phyloP scores from a whole-genome alignment of 2,329 filamentous ascomycete genomes.

The Fusarium citri region DNA sequence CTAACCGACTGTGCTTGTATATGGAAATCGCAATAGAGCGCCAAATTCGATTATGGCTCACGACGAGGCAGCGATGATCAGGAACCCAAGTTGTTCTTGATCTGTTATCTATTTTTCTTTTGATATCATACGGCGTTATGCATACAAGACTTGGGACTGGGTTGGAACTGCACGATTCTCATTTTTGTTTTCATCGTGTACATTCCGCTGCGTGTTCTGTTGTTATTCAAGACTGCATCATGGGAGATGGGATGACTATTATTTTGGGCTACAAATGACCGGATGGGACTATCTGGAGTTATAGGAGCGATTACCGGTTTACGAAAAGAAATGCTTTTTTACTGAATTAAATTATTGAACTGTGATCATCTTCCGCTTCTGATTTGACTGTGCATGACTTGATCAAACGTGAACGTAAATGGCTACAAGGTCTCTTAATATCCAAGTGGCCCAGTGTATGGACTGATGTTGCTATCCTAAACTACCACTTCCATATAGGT shows the following conservation, averaged over 20 bases:
- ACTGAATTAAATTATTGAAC: conserved; percentile 15
- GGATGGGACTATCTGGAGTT: conserved; percentile 35
- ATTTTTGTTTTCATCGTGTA: conserved; percentile 17
- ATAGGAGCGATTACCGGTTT: conserved; percentile 30
- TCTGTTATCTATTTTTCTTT: conserved; percentile 6
- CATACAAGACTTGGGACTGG: conserved; percentile 21
- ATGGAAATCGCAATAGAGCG: conserved; percentile 60
- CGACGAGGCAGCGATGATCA: not conserved
- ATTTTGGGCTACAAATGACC: conserved; percentile 24
- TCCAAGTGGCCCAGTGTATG: not conserved
- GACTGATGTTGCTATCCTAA: not conserved
- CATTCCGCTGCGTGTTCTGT: conserved; percentile 23
- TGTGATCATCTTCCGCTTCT: not conserved
- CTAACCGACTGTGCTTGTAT: conserved; percentile 65
- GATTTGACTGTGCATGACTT: not conserved
- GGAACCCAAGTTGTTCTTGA: not conserved
- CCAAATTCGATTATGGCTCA: not conserved
- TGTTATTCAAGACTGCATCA: conserved; percentile 33
- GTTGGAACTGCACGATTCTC: conserved; percentile 13
- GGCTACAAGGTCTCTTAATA: not conserved
- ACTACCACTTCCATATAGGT: not conserved
- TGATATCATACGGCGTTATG: conserved; percentile 26
- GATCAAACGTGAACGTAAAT: not conserved
- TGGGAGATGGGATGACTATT: conserved; percentile 21
- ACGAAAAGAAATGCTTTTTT: conserved; percentile 33